Evolutionary conservation across 192 early-diverging fungal genomes (phyloP).

Genomic region (Neocallimastix lanati): DNA sequence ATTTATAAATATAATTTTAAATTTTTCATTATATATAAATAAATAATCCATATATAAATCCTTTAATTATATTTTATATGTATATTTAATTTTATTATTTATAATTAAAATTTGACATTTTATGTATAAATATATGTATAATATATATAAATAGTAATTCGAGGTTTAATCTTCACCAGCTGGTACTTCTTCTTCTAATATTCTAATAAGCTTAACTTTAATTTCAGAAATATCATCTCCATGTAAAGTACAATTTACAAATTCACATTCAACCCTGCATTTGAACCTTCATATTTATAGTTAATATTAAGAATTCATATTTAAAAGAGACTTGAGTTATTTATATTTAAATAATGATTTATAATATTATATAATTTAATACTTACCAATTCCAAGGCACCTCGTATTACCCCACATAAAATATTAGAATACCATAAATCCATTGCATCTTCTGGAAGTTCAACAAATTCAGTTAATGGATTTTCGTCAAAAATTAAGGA

Average conservation of each 20-base stretch:
- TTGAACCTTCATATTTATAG: constrained; percentile 31
- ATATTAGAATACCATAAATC: constrained; percentile 95
- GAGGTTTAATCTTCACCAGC: constrained; percentile 65
- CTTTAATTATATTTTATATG: too few species aligned
- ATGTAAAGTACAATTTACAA: constrained; percentile 63
- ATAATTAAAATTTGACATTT: too few species aligned
- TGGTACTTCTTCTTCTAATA: constrained; percentile 91
- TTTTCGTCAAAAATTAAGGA: constrained; percentile 88
- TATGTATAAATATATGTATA: too few species aligned
- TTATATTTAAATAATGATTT: too few species aligned
- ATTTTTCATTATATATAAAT: too few species aligned
- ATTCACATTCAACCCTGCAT: constrained; percentile 76
- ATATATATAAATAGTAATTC: too few species aligned
- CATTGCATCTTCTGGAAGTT: constrained; percentile 62
- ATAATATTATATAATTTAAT: background rate
- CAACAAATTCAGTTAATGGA: constrained; percentile 92
- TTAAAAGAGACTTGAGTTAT: too few species aligned
- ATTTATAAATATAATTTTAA: too few species aligned
- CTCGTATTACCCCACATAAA: constrained; percentile 80
- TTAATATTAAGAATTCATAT: too few species aligned
- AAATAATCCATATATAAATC: too few species aligned
- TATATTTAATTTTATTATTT: too few species aligned
- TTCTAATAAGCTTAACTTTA: constrained; percentile 67
- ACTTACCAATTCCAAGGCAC: constrained; percentile 83
- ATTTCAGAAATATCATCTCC: constrained; percentile 87